Evolutionary conservation across 495 filamentous ascomycete genomes (phyloP).

Genomic region (Xylaria palmicola): DNA sequence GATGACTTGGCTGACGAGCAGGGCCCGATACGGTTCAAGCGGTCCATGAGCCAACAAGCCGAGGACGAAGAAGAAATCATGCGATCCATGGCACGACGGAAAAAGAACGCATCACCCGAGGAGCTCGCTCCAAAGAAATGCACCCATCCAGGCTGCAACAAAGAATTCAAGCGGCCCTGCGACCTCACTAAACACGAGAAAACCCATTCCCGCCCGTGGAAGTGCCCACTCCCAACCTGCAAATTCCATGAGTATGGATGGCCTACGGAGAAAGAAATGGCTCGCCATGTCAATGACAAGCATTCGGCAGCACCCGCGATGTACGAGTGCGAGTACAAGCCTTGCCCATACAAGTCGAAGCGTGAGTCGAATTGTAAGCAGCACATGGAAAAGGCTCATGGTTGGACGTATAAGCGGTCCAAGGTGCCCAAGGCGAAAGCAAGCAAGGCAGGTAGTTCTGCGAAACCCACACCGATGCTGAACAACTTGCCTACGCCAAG

Average conservation of each 20-base stretch:
- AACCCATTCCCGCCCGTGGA: conserved; percentile 93
- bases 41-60: conserved; percentile 57
- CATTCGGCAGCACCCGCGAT: conserved; percentile 75
- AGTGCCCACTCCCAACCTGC: conserved; percentile 77
- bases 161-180: conserved; percentile 89
- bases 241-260: conserved; percentile 85
- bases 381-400: conserved; percentile 98
- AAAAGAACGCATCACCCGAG: conserved; percentile 73
- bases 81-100: conserved; percentile 86
- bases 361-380: conserved; percentile 98
- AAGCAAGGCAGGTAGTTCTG: conserved; percentile 43
- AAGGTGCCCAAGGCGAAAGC: conserved; percentile 62
- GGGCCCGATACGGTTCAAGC: conserved; percentile 55
- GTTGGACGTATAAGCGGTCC: conserved; percentile 83
- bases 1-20: conserved; percentile 48
- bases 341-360: conserved; percentile 92
- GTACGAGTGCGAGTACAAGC: conserved; percentile 78
- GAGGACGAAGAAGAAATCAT: conserved; percentile 72
- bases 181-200: conserved; percentile 96
- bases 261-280: conserved; percentile 96
- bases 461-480: conserved; percentile 56
- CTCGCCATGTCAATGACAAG: conserved; percentile 93
- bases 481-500: conserved; percentile 53
- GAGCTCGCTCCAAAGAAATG: conserved; percentile 72
- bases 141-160: conserved; percentile 67